Conservation (phyloP, 768 basidiomycete genomes). For the Leccinum aurantiacum region DNA sequence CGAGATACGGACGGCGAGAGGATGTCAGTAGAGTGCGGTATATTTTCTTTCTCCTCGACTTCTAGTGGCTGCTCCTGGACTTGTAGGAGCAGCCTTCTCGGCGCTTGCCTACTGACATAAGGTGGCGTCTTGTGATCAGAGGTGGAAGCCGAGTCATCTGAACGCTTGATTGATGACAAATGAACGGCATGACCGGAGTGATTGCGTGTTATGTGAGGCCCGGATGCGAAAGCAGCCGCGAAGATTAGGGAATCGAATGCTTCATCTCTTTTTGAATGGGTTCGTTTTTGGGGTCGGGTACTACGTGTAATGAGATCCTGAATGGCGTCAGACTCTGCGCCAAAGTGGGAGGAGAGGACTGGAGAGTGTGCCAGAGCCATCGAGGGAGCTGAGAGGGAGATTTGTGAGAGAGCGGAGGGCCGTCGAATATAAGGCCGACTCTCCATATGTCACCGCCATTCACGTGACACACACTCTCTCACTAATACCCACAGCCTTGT, state of each 20-base stretch:
- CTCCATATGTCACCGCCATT: neutral
- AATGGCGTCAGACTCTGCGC: conserved; percentile 51
- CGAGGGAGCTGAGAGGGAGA: neutral
- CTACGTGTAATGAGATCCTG: conserved; percentile 63
- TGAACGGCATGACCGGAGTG: conserved; percentile 84
- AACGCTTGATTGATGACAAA: conserved; percentile 51
- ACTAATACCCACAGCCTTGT: no score
- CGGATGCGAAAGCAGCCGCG: conserved; percentile 72
- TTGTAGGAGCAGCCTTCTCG: conserved; percentile 59
- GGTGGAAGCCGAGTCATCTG: conserved; percentile 38
- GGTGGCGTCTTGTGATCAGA: conserved; percentile 48
- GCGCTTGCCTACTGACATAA: conserved; percentile 76
- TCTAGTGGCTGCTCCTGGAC: conserved; percentile 31
- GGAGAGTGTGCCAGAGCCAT: conserved; percentile 35
- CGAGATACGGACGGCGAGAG: conserved; percentile 34
- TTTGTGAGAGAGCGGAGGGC: neutral
- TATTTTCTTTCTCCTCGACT: conserved; percentile 50
- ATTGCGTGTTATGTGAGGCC: conserved; percentile 78
- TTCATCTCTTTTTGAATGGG: conserved; percentile 59
- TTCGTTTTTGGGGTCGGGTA: conserved; percentile 40
- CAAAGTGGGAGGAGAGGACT: conserved; percentile 26
- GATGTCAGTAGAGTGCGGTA: conserved; percentile 38
- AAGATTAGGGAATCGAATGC: conserved; percentile 78
- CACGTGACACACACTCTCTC: conserved; percentile 9
- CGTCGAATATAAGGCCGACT: conserved; percentile 3